Evolutionary conservation across 176 grass and related monocot genomes (phyloP).

Genomic region (Secale cereale): DNA sequence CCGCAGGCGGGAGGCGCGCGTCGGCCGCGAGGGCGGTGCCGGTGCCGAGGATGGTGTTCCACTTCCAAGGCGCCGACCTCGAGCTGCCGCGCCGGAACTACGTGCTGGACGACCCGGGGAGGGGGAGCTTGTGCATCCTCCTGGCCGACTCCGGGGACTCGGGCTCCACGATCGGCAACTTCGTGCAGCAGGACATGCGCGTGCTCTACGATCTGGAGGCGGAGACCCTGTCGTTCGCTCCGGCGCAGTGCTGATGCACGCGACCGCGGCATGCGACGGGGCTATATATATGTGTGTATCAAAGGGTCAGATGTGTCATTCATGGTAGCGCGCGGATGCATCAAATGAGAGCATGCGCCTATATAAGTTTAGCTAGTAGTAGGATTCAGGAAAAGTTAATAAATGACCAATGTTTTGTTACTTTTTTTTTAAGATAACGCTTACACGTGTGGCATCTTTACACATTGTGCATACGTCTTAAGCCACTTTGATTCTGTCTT

Average conservation of each 20-base stretch:
- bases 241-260: constrained; percentile 30
- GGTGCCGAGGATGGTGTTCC: constrained; percentile 61
- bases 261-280: neutral
- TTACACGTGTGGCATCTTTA: too few relatives aligned
- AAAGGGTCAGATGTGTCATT: neutral
- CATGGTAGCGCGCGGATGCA: neutral
- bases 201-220: constrained; percentile 46
- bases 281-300: neutral
- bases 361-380: too few relatives aligned
- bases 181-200: constrained; percentile 40
- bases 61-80: constrained; percentile 62
- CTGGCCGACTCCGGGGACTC: constrained; percentile 30
- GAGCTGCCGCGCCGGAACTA: constrained; percentile 53
- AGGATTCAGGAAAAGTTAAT: too few relatives aligned
- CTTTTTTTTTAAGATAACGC: too few relatives aligned
- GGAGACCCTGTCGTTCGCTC: constrained; percentile 44
- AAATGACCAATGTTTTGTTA: too few relatives aligned
- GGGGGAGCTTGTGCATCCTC: constrained; percentile 40
- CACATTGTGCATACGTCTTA: too few relatives aligned
- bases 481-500: too few relatives aligned
- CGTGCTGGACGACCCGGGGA: constrained; percentile 27
- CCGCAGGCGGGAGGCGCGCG: neutral
- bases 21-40: neutral
- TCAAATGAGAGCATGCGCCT: neutral
- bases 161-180: constrained; percentile 32